A percentile compares a stretch with the other conserved stretches of the same genome.
These are phyloP conservation scores for Plasmodium billcollinsi DNA, from an alignment of 169 alveolate species.

Conservation along the genomic window DNA sequence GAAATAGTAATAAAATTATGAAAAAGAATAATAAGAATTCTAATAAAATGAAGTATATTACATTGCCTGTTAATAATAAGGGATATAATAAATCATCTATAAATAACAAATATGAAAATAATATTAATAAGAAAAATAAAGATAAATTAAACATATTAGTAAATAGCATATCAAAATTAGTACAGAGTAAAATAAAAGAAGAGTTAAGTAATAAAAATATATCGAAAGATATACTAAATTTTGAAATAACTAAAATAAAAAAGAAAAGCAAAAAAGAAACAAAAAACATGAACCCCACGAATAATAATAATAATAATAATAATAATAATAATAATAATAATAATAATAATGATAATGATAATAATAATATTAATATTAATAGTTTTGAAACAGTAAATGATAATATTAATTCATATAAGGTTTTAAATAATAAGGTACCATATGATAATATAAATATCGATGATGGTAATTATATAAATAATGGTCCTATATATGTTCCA, in stretches of 20 bases:
- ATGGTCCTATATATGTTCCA: too few relatives aligned
- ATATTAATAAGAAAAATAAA: not conserved
- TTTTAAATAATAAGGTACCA: too few relatives aligned
- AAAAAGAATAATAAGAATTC: not conserved
- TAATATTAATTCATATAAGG: not conserved
- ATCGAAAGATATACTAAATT: conserved; percentile 63
- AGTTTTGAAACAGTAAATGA: conserved; percentile 23
- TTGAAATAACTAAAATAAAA: conserved; percentile 69
- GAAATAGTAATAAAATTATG: not conserved
- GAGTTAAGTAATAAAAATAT: conserved; percentile 50
- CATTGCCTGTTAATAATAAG: too few relatives aligned
- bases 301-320: too few relatives aligned
- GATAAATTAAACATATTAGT: conserved; percentile 36
- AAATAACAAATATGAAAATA: conserved; percentile 1
- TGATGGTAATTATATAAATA: too few relatives aligned
- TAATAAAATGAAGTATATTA: not conserved
- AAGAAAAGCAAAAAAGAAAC: conserved; percentile 7
- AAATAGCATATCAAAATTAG: conserved; percentile 56
- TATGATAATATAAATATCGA: too few relatives aligned
- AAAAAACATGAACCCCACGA: too few relatives aligned
- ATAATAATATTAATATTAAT: not conserved
- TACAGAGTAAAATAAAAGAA: conserved; percentile 54
- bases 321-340: too few relatives aligned
- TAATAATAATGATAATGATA: too few relatives aligned
- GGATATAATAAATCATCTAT: not conserved